Evolutionary conservation across 2,329 filamentous ascomycete genomes (phyloP).

Genomic region (Aspergillus quadricinctus): DNA sequence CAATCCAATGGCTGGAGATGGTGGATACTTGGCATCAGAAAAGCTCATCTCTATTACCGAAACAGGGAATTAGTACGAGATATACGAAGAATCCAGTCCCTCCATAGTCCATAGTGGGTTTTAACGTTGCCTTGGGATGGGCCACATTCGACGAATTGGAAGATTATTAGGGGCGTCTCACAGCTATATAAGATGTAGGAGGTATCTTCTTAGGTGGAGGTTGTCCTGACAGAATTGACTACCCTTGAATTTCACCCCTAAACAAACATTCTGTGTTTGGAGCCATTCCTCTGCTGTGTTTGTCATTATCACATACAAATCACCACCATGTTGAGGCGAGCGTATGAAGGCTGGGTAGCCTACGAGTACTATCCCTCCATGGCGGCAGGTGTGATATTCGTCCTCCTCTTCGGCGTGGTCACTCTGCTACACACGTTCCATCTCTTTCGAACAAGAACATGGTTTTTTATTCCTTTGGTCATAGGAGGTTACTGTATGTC

Average conservation of each 20-base stretch:
- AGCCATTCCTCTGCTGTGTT: not conserved
- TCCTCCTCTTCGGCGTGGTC: slow-evolving; percentile 17
- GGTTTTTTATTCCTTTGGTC: slow-evolving; percentile 25
- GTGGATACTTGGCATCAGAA: not conserved
- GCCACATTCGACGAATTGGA: not conserved
- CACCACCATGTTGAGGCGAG: not conserved
- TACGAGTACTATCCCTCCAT: slow-evolving; percentile 24
- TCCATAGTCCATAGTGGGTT: not conserved
- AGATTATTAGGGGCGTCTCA: not conserved
- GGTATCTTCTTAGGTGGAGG: not conserved
- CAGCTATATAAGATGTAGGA: not conserved
- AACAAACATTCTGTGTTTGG: not conserved
- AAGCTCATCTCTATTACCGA: slow-evolving; percentile 2
- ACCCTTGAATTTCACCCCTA: not conserved
- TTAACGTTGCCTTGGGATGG: not conserved
- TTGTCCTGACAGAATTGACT: not conserved
- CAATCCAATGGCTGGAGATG: no score
- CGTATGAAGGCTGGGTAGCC: slow-evolving; percentile 6
- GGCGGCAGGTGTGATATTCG: slow-evolving; percentile 20
- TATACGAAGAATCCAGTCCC: slow-evolving; percentile 10
- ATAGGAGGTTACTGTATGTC: slow-evolving; percentile 36
- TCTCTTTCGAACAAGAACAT: slow-evolving; percentile 19
- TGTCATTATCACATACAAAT: not conserved
- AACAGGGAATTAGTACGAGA: slow-evolving; percentile 15
- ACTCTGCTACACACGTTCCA: slow-evolving; percentile 20